Evolutionary conservation across 257 asterid species (phyloP).

Genomic region (Scutellaria galericulata): DNA sequence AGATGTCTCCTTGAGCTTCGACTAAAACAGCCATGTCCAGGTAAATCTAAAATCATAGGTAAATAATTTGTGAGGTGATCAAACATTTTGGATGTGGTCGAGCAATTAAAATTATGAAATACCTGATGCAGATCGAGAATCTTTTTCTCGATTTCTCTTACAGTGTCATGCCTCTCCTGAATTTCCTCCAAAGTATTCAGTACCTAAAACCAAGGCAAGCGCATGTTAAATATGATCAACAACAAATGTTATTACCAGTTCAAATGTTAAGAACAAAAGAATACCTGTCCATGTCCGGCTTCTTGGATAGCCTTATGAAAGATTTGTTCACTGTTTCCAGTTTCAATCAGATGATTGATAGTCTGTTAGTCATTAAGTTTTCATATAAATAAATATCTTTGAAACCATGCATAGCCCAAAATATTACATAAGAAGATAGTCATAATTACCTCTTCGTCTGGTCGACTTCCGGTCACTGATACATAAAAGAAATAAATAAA

Average conservation of each 20-base stretch:
- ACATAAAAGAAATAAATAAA: constrained; percentile 20
- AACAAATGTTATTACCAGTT: neutral
- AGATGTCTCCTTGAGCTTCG: constrained; percentile 81
- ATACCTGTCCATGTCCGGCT: constrained; percentile 84
- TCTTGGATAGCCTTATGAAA: constrained; percentile 87
- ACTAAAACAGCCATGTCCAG: constrained; percentile 89
- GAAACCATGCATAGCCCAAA: neutral
- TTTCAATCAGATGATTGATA: constrained; percentile 79
- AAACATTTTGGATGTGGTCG: neutral
- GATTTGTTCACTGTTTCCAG: constrained; percentile 88
- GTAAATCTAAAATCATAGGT: constrained; percentile 51
- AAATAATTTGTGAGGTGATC: neutral
- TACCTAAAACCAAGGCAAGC: constrained; percentile 45
- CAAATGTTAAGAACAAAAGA: neutral
- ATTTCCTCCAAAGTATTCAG: constrained; percentile 77
- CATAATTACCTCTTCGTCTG: constrained; percentile 76
- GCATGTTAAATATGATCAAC: neutral
- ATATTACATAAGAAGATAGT: constrained; percentile 26
- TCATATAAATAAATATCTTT: constrained; percentile 25
- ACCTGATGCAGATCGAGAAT: constrained; percentile 91
- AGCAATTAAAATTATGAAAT: neutral
- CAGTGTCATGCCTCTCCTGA: constrained; percentile 92
- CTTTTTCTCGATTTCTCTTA: constrained; percentile 82
- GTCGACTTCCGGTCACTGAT: constrained; percentile 82
- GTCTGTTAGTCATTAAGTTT: constrained; percentile 55